Percentiles rank a stretch among this genome's conserved stretches.
phyloP scores from a whole-genome alignment of 805 yeast species.

The Metschnikowia reukaufii region DNA sequence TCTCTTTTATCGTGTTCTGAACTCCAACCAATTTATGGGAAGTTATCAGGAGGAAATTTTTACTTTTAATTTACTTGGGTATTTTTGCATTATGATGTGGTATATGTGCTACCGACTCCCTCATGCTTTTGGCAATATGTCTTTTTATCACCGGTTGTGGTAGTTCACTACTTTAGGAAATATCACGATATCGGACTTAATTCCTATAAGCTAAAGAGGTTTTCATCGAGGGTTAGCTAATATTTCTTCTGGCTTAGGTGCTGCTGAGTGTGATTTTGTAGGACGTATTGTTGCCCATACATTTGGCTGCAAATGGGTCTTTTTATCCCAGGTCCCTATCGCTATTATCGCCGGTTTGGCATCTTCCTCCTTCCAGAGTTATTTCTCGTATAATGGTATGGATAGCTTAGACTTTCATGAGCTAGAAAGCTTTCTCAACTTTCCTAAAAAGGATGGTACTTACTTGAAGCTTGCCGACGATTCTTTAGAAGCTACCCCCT shows the following conservation, averaged over 20 bases:
- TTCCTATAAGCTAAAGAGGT: constrained; percentile 75
- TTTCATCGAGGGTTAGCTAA: constrained; percentile 81
- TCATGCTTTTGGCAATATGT: constrained; percentile 50
- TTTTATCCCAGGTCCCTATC: constrained; percentile 41
- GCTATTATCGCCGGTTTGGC: constrained; percentile 44
- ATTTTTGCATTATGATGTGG: constrained; percentile 57
- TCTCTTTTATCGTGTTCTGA: constrained; percentile 68
- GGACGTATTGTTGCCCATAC: constrained; percentile 57
- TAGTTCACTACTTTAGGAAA: constrained; percentile 77
- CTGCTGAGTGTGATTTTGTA: constrained; percentile 44
- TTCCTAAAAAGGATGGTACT: constrained; percentile 45
- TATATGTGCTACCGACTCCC: constrained; percentile 55
- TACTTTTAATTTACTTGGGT: constrained; percentile 51
- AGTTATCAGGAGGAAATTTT: constrained; percentile 63
- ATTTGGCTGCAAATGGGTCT: constrained; percentile 52
- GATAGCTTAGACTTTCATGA: too few species aligned
- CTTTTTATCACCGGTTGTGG: constrained; percentile 82
- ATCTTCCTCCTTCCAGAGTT: constrained; percentile 31
- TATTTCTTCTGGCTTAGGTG: constrained; percentile 71
- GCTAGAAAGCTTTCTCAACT: constrained; percentile 25
- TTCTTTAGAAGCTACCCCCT: constrained; percentile 39
- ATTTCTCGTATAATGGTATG: too few species aligned
- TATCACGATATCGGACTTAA: constrained; percentile 72
- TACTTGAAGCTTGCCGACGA: constrained; percentile 33
- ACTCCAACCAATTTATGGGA: constrained; percentile 73